Conservation (phyloP, 139 green algal genomes). For the Dunaliella sp. region DNA sequence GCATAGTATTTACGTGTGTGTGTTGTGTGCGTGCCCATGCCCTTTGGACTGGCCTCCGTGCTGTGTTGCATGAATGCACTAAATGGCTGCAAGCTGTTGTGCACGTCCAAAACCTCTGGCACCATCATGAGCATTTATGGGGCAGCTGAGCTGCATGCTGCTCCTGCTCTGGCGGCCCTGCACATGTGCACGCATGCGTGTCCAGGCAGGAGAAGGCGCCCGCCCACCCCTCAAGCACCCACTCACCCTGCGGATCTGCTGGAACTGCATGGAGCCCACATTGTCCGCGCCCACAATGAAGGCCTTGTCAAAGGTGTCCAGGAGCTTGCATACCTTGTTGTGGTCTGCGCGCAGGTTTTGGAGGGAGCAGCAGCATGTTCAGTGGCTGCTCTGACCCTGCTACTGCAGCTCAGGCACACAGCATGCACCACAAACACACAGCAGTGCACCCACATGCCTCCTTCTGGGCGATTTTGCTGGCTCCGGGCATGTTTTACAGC, state of each 20-base stretch:
- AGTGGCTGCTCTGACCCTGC: neutral
- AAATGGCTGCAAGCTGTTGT: no score
- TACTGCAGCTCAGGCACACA: neutral
- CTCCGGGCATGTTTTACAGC: conserved; percentile 64
- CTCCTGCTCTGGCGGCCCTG: neutral
- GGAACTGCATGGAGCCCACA: conserved; percentile 98
- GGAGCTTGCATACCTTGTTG: conserved; percentile 70
- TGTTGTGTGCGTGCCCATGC: no score
- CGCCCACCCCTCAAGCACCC: no score
- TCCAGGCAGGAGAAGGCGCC: no score
- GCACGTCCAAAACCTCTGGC: no score
- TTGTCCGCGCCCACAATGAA: conserved; percentile 98
- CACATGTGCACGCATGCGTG: no score
- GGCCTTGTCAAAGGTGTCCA: conserved; percentile 81
- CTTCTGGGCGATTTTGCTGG: conserved; percentile 67
- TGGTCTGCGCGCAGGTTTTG: conserved; percentile 67
- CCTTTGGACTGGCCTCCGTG: no score
- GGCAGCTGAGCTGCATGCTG: no score
- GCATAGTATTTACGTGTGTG: no score
- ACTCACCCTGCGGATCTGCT: conserved; percentile 90
- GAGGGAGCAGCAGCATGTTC: neutral
- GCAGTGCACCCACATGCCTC: conserved; percentile 54
- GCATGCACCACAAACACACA: neutral
- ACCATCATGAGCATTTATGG: no score
- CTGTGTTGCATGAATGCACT: no score